These are phyloP conservation scores for Fraxinus anomala DNA, from an alignment of 257 asterid species.

Conservation along the genomic window DNA sequence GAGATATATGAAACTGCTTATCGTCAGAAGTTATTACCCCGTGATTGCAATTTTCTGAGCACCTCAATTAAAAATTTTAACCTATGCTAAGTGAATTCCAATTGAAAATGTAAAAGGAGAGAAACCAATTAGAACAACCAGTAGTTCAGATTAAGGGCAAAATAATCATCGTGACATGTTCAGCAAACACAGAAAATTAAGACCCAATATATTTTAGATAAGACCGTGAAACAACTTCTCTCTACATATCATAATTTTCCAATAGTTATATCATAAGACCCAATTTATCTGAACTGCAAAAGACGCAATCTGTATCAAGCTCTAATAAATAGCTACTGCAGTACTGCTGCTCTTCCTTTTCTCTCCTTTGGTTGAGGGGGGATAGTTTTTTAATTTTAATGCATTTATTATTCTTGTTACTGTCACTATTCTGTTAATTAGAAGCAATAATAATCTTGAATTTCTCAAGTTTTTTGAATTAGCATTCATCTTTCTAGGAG, in stretches of 20 bases:
- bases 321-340: not conserved
- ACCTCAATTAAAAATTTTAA: slow-evolving; percentile 27
- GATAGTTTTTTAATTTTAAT: not conserved
- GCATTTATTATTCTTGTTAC: not conserved
- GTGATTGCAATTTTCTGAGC: slow-evolving; percentile 21
- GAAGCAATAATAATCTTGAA: not conserved
- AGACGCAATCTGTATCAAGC: not conserved
- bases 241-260: not conserved
- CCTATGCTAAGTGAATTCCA: slow-evolving; percentile 1
- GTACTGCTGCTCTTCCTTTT: not conserved
- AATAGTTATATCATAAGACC: not conserved
- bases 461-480: not conserved
- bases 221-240: not conserved
- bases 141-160: not conserved
- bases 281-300: not conserved
- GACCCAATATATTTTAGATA: not conserved
- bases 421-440: not conserved
- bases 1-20: slow-evolving; percentile 18
- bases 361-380: not conserved
- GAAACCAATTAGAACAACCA: not conserved
- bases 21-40: slow-evolving; percentile 17
- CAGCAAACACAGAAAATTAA: not conserved
- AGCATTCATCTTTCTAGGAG: not conserved
- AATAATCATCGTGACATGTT: not conserved
- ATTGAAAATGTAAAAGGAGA: not conserved